Conservation (phyloP, 1,139 yeast species). For the Suhomyces ambrosiae region DNA sequence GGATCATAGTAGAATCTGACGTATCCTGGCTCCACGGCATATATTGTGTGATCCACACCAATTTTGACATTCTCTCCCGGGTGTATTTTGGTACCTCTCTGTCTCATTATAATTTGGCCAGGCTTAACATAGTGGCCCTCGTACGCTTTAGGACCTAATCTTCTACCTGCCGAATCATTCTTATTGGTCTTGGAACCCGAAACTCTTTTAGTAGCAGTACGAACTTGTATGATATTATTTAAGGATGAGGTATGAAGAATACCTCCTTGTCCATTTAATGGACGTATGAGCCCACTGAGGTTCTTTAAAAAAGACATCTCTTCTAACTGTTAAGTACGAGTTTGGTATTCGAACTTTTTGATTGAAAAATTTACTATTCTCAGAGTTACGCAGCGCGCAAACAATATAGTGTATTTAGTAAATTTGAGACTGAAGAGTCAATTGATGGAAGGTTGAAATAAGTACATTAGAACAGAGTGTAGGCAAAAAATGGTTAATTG, state of each 20-base stretch:
- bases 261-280: constrained; percentile 4
- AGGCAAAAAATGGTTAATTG: too few species aligned
- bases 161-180: constrained; percentile 93
- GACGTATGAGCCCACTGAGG: constrained; percentile 10
- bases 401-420: neutral
- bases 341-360: constrained; percentile 1
- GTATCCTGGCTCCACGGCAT: constrained; percentile 89
- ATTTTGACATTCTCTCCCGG: constrained; percentile 93
- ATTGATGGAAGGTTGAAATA: too few species aligned
- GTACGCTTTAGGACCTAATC: constrained; percentile 86
- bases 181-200: constrained; percentile 92
- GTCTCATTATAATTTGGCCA: constrained; percentile 93
- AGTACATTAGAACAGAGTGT: too few species aligned
- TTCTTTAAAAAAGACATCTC: constrained; percentile 11
- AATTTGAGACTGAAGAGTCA: neutral
- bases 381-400: constrained; percentile 10
- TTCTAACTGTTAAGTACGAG: too few species aligned
- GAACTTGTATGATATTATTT: constrained; percentile 49
- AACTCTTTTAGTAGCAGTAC: constrained; percentile 92
- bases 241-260: constrained; percentile 18
- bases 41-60: constrained; percentile 92
- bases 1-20: constrained; percentile 93
- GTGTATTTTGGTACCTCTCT: constrained; percentile 93
- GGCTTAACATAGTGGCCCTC: constrained; percentile 69
- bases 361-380: constrained; percentile 9